Evolutionary conservation across 2,329 filamentous ascomycete species (phyloP).

Genomic region (Penicillium sumatraense): DNA sequence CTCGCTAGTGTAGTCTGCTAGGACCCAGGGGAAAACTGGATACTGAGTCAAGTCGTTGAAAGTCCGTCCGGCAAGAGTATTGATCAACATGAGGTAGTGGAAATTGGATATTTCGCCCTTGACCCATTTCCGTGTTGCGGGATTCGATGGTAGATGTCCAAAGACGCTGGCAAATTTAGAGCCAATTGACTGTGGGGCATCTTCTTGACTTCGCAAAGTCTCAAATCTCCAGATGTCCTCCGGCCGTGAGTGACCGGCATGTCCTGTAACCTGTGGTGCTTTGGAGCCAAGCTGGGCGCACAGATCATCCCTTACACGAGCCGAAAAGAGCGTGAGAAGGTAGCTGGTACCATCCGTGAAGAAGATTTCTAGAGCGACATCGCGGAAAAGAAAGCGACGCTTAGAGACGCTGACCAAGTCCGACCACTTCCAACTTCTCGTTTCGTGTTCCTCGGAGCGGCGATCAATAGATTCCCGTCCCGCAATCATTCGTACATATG

Average conservation of each 20-base stretch:
- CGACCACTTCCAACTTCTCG: conserved; percentile 88
- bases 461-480: conserved; percentile 69
- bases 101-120: conserved; percentile 97
- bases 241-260: conserved; percentile 70
- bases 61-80: conserved; percentile 93
- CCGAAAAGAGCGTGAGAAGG: conserved; percentile 80
- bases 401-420: conserved; percentile 97
- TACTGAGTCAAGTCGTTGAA: conserved; percentile 99
- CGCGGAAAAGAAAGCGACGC: conserved; percentile 89
- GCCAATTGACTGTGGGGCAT: conserved; percentile 70
- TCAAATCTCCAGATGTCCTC: conserved; percentile 94
- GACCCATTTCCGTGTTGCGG: conserved; percentile 86
- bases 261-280: conserved; percentile 77
- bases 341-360: conserved; percentile 97
- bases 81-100: conserved; percentile 97
- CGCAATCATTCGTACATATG: conserved; percentile 92
- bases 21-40: conserved; percentile 95
- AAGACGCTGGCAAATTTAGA: conserved; percentile 93
- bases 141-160: conserved; percentile 78
- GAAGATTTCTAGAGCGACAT: conserved; percentile 96
- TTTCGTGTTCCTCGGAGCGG: conserved; percentile 73
- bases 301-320: conserved; percentile 75
- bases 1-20: conserved; percentile 93
- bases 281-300: conserved; percentile 75
- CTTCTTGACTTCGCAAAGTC: conserved; percentile 71